phyloP scores from a whole-genome alignment of 2,329 filamentous ascomycete species.

The Fusarium sp. region DNA sequence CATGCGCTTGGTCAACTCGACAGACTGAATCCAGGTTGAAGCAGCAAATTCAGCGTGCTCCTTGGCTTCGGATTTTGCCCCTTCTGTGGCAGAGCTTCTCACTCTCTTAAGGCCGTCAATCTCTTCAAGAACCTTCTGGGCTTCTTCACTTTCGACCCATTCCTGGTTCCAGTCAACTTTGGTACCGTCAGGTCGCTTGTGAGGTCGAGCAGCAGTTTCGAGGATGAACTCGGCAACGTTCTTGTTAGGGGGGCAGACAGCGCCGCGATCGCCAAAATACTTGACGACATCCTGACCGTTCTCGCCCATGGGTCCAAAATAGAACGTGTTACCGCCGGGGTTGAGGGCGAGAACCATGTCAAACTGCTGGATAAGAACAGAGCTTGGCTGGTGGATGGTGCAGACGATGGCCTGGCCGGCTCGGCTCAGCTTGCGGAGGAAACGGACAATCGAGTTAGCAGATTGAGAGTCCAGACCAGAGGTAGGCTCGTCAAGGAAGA shows the following conservation, averaged over 20 bases:
- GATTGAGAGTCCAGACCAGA: conserved; percentile 67
- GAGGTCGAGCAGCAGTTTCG: conserved; percentile 55
- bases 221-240: conserved; percentile 63
- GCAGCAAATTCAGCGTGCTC: conserved; percentile 71
- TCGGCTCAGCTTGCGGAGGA: conserved; percentile 67
- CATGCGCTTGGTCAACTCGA: conserved; percentile 74
- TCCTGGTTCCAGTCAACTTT: conserved; percentile 78
- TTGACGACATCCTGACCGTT: conserved; percentile 58
- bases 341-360: conserved; percentile 64
- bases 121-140: conserved; percentile 67
- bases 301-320: conserved; percentile 63
- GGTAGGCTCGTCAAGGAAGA: conserved; percentile 70
- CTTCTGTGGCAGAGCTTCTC: conserved; percentile 33
- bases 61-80: conserved; percentile 2
- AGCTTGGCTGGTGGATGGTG: conserved; percentile 68
- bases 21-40: conserved; percentile 69
- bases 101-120: conserved; percentile 57
- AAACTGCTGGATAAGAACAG: conserved; percentile 65
- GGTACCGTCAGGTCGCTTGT: conserved; percentile 50
- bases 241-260: conserved; percentile 68
- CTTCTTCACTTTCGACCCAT: conserved; percentile 74
- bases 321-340: conserved; percentile 63
- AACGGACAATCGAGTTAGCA: conserved; percentile 68
- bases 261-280: conserved; percentile 70
- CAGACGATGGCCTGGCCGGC: conserved; percentile 68